These are phyloP conservation scores for Stephania japonica DNA, from an alignment of 164 flowering plant species.

Conservation along the genomic window DNA sequence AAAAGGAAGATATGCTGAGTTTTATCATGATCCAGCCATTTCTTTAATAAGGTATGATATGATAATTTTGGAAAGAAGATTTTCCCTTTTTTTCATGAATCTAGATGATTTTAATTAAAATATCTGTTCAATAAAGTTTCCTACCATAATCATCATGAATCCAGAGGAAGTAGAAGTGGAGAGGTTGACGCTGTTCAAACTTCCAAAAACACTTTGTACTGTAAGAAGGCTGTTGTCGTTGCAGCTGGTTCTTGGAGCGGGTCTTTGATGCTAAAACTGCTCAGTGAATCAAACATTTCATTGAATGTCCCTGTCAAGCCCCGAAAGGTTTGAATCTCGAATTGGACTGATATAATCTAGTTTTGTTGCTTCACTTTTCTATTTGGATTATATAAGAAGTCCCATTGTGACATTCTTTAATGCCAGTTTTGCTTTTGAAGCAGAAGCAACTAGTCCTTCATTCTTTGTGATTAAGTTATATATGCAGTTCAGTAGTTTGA, in stretches of 20 bases:
- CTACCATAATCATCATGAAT: conserved; percentile 2
- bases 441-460: too few relatives aligned
- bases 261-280: conserved; percentile 53
- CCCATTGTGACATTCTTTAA: too few relatives aligned
- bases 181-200: conserved; percentile 73
- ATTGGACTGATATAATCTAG: conserved; percentile 11
- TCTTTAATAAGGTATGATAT: conserved; percentile 54
- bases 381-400: too few relatives aligned
- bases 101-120: not conserved
- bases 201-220: conserved; percentile 43
- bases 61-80: not conserved
- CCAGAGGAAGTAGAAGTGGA: conserved; percentile 49
- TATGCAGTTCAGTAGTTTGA: too few relatives aligned
- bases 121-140: not conserved
- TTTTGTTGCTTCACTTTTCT: too few relatives aligned
- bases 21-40: conserved; percentile 69
- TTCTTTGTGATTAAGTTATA: too few relatives aligned
- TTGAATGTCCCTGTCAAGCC: conserved; percentile 79
- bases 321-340: conserved; percentile 58
- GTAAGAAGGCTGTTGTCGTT: conserved; percentile 66
- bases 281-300: conserved; percentile 32
- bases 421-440: too few relatives aligned
- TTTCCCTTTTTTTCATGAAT: not conserved
- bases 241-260: conserved; percentile 99
- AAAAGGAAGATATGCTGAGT: conserved; percentile 81